These are phyloP conservation scores for Marsdenia floribunda DNA, from an alignment of 257 asterid genomes.

Conservation along the genomic window DNA sequence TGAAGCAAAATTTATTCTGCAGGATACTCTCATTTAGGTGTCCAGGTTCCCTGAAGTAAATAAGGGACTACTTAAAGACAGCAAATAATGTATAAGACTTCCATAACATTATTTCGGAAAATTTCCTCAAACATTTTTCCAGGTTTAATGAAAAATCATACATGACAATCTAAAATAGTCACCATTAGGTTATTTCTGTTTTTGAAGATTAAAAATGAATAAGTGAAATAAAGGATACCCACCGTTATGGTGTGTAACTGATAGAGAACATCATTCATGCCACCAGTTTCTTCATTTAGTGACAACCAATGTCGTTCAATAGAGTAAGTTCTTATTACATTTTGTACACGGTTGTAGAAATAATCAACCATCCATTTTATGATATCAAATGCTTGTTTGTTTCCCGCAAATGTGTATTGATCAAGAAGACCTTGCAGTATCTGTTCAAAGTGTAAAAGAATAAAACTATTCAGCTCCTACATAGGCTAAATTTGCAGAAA, in stretches of 20 bases:
- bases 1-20: neutral
- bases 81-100: neutral
- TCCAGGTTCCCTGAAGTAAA: neutral
- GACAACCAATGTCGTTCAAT: slow-evolving; percentile 66
- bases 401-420: slow-evolving; percentile 62
- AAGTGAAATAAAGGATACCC: slow-evolving; percentile 1
- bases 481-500: neutral
- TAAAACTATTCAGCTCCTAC: neutral
- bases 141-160: neutral
- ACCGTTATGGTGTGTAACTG: slow-evolving; percentile 65
- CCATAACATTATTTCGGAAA: neutral
- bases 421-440: slow-evolving; percentile 88
- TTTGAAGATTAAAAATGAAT: neutral
- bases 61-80: neutral
- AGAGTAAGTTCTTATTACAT: slow-evolving; percentile 53
- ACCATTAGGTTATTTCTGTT: neutral
- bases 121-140: neutral
- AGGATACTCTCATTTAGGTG: neutral
- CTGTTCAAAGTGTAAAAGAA: slow-evolving; percentile 24
- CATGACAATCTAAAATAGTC: neutral
- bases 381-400: slow-evolving; percentile 54
- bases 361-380: slow-evolving; percentile 67
- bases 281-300: slow-evolving; percentile 88
- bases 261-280: slow-evolving; percentile 95
- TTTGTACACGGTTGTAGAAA: slow-evolving; percentile 73